Evolutionary conservation across 1,284 basidiomycete species (phyloP).

Genomic region (Heterobasidion irregulare): DNA sequence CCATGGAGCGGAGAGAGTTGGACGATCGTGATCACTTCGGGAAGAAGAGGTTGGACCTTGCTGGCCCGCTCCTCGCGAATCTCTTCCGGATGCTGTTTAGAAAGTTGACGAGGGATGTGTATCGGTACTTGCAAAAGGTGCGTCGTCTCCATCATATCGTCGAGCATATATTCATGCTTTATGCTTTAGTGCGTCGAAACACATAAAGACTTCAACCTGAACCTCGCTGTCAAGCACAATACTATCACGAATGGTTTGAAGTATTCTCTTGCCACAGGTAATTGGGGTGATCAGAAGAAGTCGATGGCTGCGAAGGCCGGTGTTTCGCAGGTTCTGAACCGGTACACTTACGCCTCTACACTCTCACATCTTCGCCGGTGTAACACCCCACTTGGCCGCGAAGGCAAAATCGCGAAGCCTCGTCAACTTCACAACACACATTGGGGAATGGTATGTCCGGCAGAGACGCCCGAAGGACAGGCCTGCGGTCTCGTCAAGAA

Average conservation of each 20-base stretch:
- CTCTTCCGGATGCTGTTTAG: conserved; percentile 98
- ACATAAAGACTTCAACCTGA: conserved; percentile 92
- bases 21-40: conserved; percentile 99
- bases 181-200: conserved; percentile 94
- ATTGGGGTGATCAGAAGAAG: conserved; percentile 99
- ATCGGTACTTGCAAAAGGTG: conserved; percentile 95
- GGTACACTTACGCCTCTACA: conserved; percentile 98
- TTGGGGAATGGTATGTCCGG: conserved; percentile 99
- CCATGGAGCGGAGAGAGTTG: conserved; percentile 89
- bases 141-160: conserved; percentile 9
- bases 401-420: conserved; percentile 99
- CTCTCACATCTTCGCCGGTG: conserved; percentile 96
- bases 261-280: conserved; percentile 97
- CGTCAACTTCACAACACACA: conserved; percentile 99
- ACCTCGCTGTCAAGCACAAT: conserved; percentile 88
- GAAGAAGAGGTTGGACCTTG: conserved; percentile 95
- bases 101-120: conserved; percentile 95
- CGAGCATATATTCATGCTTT: conserved; percentile 1
- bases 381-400: conserved; percentile 96
- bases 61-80: conserved; percentile 90
- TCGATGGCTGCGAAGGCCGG: conserved; percentile 97
- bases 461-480: conserved; percentile 98
- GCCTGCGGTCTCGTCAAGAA: conserved; percentile 99
- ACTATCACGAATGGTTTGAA: conserved; percentile 98
- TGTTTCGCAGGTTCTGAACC: conserved; percentile 97